Evolutionary conservation across 176 grass and related monocot species (phyloP).

Genomic region (Tuctoria greenei): DNA sequence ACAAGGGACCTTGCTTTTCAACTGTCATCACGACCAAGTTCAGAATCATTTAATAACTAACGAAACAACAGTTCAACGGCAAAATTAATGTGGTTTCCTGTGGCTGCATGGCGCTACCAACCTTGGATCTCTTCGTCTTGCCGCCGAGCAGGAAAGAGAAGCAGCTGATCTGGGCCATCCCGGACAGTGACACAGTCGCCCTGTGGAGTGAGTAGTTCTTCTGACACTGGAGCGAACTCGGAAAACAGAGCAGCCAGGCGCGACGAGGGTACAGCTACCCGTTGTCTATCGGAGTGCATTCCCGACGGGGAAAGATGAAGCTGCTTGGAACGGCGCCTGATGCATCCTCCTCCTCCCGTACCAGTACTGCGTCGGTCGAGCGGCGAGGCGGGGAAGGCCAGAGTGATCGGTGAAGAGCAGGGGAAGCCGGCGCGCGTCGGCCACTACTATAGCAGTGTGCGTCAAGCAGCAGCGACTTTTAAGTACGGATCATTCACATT

Average conservation of each 20-base stretch:
- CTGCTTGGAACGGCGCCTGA: not conserved
- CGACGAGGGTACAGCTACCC: not conserved
- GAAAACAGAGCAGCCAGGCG: not conserved
- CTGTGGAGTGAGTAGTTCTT: not conserved
- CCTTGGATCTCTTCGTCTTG: constrained; percentile 63
- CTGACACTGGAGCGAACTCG: not conserved
- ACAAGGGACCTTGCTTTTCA: constrained; percentile 31
- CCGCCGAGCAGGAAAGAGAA: constrained; percentile 58
- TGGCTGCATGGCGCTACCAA: not conserved
- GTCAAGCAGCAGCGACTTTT: too few relatives aligned
- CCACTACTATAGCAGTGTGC: too few relatives aligned
- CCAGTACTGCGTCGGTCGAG: too few relatives aligned
- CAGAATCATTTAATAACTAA: not conserved
- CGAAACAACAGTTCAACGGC: not conserved
- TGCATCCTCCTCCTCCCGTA: too few relatives aligned
- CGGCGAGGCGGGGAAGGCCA: too few relatives aligned
- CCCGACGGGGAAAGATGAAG: not conserved
- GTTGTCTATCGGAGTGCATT: not conserved
- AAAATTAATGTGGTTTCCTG: not conserved
- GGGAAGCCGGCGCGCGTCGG: too few relatives aligned
- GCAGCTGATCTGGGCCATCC: constrained; percentile 71
- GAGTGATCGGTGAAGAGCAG: too few relatives aligned
- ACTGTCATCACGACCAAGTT: constrained; percentile 34
- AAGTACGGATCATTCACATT: too few relatives aligned
- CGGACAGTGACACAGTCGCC: not conserved